These are phyloP conservation scores for Petunia hybrid DNA, from an alignment of 305 asterid genomes.

Conservation along the genomic window DNA sequence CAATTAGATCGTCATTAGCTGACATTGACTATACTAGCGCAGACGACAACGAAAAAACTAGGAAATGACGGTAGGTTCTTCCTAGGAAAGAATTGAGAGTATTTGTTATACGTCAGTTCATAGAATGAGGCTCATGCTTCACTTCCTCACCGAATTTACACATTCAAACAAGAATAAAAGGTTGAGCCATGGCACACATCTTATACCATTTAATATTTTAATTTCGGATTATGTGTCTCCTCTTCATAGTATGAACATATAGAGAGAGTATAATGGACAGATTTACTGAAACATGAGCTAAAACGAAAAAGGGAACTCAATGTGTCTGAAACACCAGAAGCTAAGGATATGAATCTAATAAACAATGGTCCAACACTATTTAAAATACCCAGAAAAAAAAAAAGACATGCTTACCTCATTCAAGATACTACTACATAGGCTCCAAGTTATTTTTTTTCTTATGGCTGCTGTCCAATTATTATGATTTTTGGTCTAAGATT, in stretches of 20 bases:
- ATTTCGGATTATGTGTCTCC: neutral
- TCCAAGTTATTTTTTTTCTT: neutral
- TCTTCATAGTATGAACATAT: neutral
- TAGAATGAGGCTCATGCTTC: slow-evolving; percentile 1
- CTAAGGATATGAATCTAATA: neutral
- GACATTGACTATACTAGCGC: neutral
- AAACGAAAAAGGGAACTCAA: neutral
- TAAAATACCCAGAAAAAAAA: too few relatives aligned
- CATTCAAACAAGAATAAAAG: neutral
- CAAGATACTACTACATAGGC: neutral
- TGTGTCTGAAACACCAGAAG: neutral
- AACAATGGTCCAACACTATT: too few relatives aligned
- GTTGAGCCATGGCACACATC: neutral
- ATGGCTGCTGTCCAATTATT: neutral
- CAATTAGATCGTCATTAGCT: neutral
- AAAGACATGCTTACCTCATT: too few relatives aligned
- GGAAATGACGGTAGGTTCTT: slow-evolving; percentile 4
- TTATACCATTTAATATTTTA: neutral
- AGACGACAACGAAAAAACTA: neutral
- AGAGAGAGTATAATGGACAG: neutral
- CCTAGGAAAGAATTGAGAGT: neutral
- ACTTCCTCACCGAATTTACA: neutral
- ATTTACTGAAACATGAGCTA: neutral
- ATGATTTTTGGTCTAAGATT: neutral
- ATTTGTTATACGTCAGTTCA: neutral